These are phyloP conservation scores for Rhodotorula sp. DNA, from an alignment of 1,284 basidiomycete species.

Conservation along the genomic window DNA sequence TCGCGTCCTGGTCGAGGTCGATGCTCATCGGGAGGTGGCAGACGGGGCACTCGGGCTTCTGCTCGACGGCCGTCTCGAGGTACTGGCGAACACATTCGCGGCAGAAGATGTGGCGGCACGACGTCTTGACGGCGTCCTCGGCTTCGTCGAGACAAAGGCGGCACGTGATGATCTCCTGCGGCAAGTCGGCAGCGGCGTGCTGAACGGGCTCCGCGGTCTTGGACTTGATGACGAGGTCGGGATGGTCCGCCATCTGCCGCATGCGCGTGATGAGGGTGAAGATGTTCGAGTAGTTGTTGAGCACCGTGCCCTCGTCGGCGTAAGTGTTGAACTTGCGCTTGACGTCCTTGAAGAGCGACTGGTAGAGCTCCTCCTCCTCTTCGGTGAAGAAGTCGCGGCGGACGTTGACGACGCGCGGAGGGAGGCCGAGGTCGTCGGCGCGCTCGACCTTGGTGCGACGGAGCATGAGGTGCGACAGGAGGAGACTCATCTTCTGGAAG, in stretches of 20 bases:
- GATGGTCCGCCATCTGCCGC: slow-evolving; percentile 73
- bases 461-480: slow-evolving; percentile 95
- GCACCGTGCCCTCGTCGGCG: slow-evolving; percentile 80
- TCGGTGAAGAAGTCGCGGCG: slow-evolving; percentile 91
- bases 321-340: slow-evolving; percentile 90
- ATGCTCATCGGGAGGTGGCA: slow-evolving; percentile 92
- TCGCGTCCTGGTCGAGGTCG: slow-evolving; percentile 86
- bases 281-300: slow-evolving; percentile 81
- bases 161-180: slow-evolving; percentile 62
- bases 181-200: slow-evolving; percentile 62
- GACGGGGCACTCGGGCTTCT: slow-evolving; percentile 83
- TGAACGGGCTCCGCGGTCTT: slow-evolving; percentile 47
- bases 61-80: slow-evolving; percentile 67
- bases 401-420: slow-evolving; percentile 86
- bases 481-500: slow-evolving; percentile 83
- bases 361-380: slow-evolving; percentile 85
- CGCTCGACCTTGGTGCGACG: slow-evolving; percentile 73
- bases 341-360: slow-evolving; percentile 86
- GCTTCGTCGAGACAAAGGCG: slow-evolving; percentile 95
- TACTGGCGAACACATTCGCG: slow-evolving; percentile 96
- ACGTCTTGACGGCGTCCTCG: slow-evolving; percentile 87
- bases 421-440: slow-evolving; percentile 96
- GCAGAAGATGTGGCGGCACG: slow-evolving; percentile 78
- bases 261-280: slow-evolving; percentile 67
- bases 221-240: slow-evolving; percentile 84